These are phyloP conservation scores for Leucocoprinus sp. DNA, from an alignment of 768 basidiomycete genomes.

Conservation along the genomic window DNA sequence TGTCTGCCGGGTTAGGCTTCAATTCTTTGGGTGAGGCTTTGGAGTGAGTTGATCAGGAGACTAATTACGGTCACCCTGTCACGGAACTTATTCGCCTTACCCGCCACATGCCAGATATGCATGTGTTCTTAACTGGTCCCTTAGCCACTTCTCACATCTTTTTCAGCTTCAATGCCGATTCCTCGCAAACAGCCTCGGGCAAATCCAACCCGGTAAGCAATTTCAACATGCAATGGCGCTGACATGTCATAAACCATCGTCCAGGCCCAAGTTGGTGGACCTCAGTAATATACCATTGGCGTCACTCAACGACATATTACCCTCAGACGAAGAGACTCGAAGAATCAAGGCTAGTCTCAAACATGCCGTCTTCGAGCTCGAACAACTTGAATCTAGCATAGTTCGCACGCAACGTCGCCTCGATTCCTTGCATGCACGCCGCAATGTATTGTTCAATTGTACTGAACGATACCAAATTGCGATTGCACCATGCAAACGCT, in stretches of 20 bases:
- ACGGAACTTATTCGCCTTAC: conserved; percentile 4
- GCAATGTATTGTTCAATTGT: background rate
- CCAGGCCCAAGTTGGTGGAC: conserved; percentile 7
- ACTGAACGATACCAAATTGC: conserved; percentile 15
- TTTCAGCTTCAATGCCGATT: conserved; percentile 2
- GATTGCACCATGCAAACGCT: conserved; percentile 16
- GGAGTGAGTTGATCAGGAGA: conserved; percentile 2
- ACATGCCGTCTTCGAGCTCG: conserved; percentile 4
- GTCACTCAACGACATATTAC: conserved; percentile 7
- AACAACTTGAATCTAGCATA: conserved; percentile 10
- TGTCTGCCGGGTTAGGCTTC: too few species aligned
- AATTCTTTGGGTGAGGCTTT: too few species aligned
- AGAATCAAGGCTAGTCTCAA: conserved; percentile 5
- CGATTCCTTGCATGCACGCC: conserved; percentile 3
- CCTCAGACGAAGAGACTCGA: conserved; percentile 2
- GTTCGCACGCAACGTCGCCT: conserved; percentile 4
- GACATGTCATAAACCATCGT: too few species aligned
- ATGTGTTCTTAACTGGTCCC: background rate
- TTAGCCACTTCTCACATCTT: background rate
- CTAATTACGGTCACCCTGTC: conserved; percentile 4
- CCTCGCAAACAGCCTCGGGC: conserved; percentile 2
- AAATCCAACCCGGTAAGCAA: conserved; percentile 1
- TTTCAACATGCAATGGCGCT: background rate
- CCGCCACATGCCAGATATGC: conserved; percentile 6
- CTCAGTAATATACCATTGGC: background rate